Evolutionary conservation across 2,329 filamentous ascomycete genomes (phyloP).

Genomic region (Metarhizium sp.): DNA sequence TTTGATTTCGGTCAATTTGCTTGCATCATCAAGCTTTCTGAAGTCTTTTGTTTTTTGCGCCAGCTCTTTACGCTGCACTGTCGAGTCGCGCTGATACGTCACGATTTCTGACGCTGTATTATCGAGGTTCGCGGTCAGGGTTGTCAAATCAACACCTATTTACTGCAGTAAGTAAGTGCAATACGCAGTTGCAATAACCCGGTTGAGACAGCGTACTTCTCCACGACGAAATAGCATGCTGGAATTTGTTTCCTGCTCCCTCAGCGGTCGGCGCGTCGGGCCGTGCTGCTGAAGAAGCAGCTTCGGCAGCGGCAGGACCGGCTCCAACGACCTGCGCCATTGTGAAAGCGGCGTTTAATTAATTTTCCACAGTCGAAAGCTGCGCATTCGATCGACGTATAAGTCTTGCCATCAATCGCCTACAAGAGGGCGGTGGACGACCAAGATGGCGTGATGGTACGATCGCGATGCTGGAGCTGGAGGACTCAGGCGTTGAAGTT

Average conservation of each 20-base stretch:
- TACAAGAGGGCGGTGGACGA: not conserved
- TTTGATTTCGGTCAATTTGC: slow-evolving; percentile 84
- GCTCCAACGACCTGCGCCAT: slow-evolving; percentile 25
- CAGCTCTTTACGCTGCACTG: slow-evolving; percentile 89
- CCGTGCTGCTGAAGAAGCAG: slow-evolving; percentile 14
- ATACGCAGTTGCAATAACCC: not conserved
- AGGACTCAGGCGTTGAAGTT: not conserved
- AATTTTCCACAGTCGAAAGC: not conserved
- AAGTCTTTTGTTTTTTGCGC: slow-evolving; percentile 99
- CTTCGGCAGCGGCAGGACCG: slow-evolving; percentile 16
- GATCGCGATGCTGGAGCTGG: not conserved
- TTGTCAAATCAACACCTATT: slow-evolving; percentile 76
- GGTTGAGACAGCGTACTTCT: slow-evolving; percentile 53
- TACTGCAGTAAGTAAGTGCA: not conserved
- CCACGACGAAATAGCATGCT: slow-evolving; percentile 92
- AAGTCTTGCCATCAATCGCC: not conserved
- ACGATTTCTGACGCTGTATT: slow-evolving; percentile 93
- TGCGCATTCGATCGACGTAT: not conserved
- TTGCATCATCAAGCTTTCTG: slow-evolving; percentile 80
- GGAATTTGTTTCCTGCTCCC: slow-evolving; percentile 77
- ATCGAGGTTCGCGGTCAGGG: slow-evolving; percentile 77
- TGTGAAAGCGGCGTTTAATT: slow-evolving; percentile 1
- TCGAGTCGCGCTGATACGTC: slow-evolving; percentile 85
- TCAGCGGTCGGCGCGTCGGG: slow-evolving; percentile 27
- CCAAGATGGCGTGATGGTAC: not conserved